A percentile compares a stretch with the other conserved stretches of the same genome.
Evolutionary conservation across 2,329 filamentous ascomycete species (phyloP).

Genomic region (Keithomyces neogunnii): DNA sequence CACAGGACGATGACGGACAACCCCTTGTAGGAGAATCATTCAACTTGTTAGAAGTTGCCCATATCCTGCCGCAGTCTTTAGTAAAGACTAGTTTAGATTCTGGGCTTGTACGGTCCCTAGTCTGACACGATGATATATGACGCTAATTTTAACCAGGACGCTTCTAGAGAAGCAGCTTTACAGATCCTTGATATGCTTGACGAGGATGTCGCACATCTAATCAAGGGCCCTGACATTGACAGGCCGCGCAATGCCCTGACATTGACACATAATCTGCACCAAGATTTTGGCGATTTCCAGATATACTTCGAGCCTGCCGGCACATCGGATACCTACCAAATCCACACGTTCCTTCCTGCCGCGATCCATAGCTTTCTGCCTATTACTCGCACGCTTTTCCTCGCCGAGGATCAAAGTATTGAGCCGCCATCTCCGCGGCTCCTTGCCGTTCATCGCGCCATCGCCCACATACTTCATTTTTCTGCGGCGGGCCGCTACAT

Average conservation of each 20-base stretch:
- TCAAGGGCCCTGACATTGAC: slow-evolving; percentile 31
- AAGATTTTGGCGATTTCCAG: slow-evolving; percentile 13
- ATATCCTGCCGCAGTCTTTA: slow-evolving; percentile 9
- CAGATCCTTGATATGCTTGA: slow-evolving; percentile 34
- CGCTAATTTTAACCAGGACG: slow-evolving; percentile 6
- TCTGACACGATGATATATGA: neutral
- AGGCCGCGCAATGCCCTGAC: slow-evolving; percentile 28
- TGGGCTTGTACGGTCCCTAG: slow-evolving; percentile 5
- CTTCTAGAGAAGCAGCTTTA: slow-evolving; percentile 23
- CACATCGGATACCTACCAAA: slow-evolving; percentile 20
- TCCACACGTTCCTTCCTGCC: slow-evolving; percentile 9
- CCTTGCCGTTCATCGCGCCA: slow-evolving; percentile 23
- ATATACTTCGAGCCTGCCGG: slow-evolving; percentile 13
- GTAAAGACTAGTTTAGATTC: slow-evolving; percentile 1
- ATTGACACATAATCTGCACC: slow-evolving; percentile 10
- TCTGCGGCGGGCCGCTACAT: slow-evolving; percentile 23
- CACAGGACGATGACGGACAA: slow-evolving; percentile 5
- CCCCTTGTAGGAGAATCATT: neutral
- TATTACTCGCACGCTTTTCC: slow-evolving; percentile 19
- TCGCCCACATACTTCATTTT: slow-evolving; percentile 23
- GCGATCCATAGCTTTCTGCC: slow-evolving; percentile 12
- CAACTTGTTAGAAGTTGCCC: slow-evolving; percentile 9
- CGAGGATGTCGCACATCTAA: slow-evolving; percentile 22
- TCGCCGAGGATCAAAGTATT: slow-evolving; percentile 16
- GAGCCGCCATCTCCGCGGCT: slow-evolving; percentile 23